Evolutionary conservation across 169 alveolate genomes (phyloP).

Genomic region (Plasmodium relictum): DNA sequence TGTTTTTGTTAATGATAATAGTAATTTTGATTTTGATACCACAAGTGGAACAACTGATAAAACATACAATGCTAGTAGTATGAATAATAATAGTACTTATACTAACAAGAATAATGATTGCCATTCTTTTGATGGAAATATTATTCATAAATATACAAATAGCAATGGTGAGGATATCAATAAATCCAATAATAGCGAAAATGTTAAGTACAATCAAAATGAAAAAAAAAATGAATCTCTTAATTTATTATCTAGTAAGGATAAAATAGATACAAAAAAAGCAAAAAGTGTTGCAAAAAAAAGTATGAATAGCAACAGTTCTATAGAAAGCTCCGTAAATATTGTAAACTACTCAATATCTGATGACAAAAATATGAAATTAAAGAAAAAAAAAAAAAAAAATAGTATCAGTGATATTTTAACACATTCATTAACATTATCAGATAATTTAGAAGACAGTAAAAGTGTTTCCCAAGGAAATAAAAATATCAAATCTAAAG

Average conservation of each 20-base stretch:
- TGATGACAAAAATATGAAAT: slow-evolving; percentile 4
- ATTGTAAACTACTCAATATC: not conserved
- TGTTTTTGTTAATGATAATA: no score
- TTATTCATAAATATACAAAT: no score
- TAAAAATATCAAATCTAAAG: not conserved
- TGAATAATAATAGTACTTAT: no score
- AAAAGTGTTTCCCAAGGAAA: not conserved
- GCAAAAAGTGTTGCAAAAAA: not conserved
- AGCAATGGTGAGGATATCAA: no score
- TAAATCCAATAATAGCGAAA: no score
- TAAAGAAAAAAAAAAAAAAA: slow-evolving; percentile 8
- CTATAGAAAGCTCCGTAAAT: slow-evolving; percentile 11
- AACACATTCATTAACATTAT: no score
- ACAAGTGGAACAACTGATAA: no score
- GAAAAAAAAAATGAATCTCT: not conserved
- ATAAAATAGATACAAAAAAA: not conserved
- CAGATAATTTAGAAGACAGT: not conserved
- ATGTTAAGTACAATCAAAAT: no score
- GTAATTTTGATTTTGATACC: no score
- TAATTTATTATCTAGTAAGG: not conserved
- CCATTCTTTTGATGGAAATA: no score
- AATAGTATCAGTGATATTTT: not conserved
- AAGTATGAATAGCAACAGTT: not conserved
- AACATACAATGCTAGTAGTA: no score
- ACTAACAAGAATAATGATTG: no score